Conservation (phyloP, 192 early-diverging fungal species). For the Coemansia sp. region DNA sequence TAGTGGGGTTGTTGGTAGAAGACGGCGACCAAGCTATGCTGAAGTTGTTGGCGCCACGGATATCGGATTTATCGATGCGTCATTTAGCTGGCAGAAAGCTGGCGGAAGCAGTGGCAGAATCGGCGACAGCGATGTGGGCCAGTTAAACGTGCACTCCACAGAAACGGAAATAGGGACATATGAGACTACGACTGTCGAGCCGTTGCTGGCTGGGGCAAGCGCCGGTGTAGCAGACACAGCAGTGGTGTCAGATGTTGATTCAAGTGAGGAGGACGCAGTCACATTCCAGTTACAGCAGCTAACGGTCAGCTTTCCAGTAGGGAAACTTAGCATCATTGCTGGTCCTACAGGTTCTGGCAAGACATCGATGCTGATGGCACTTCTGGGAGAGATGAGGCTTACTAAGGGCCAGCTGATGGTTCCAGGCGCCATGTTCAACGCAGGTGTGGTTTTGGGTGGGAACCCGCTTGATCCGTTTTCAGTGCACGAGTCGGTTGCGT, state of each 20-base stretch:
- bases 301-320: conserved; percentile 66
- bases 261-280: neutral
- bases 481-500: conserved; percentile 64
- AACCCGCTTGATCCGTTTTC: conserved; percentile 18
- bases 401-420: conserved; percentile 41
- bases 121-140: neutral
- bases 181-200: conserved; percentile 11
- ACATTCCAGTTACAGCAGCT: conserved; percentile 67
- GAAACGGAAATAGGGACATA: neutral
- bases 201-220: conserved; percentile 1
- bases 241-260: conserved; percentile 5
- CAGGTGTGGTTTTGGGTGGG: conserved; percentile 54
- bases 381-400: conserved; percentile 76
- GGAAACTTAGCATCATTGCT: conserved; percentile 74
- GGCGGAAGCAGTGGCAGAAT: neutral
- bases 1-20: conserved; percentile 11
- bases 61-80: conserved; percentile 70
- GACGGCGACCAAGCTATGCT: conserved; percentile 31
- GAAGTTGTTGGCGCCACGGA: conserved; percentile 37
- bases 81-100: conserved; percentile 62
- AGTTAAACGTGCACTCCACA: neutral
- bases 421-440: conserved; percentile 61
- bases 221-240: neutral
- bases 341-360: conserved; percentile 92
- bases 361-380: conserved; percentile 72